Base-by-base conservation (phyloP, 1,284 basidiomycete species). In the Ustilago lituana region DNA sequence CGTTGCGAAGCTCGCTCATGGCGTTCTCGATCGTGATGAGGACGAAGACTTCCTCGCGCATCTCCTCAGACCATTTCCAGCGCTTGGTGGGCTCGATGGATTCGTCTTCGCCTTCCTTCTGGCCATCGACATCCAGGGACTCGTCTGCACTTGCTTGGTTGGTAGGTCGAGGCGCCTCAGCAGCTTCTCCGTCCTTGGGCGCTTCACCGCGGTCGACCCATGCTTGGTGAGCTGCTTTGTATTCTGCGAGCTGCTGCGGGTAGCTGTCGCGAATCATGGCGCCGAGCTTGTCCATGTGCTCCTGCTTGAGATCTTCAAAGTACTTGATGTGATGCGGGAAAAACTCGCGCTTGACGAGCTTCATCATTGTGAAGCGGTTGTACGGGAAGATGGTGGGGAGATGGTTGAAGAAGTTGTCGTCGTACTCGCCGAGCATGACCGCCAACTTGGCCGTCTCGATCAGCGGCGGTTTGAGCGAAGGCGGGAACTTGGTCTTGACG, bases 361-460 rank as follows among this genome's bases (percentile, higher is more conserved):
- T 82, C 69, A 73, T 78, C 73, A 84, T 80, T 5, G 84, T 84
- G 82, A 91, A 95, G 74, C 91, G 90, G 83, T 96, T 96, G 81
- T 95, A 95, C 0, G 93, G 93, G 78, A 96, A 94, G 38, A 95
- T 84, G 26, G 85, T 85, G 0, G 93, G 92, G 88, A 96, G 90
- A 33, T 90, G 85, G 76, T 89, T 89, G 84, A 95, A 95, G 81
- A 94, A 95, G 78, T 91, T 89, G 19, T 94, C 92, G 75, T 93
- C 90, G 83, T 94, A 95, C 81, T 94, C 91, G 81, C 89, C 91
- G 32, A 92, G 85, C 49, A 87, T 85, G 74, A 95, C 88, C 0
- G 94, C 94, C 48, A 89, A 86, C 46, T 91, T 83, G 1, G 93
- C 91, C 31, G 92, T 87, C 27, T 88, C 83, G 27, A 87, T 84